A percentile compares a stretch with the other conserved stretches of the same genome.
These are phyloP conservation scores for Neurospora sublineolata DNA, from an alignment of 495 filamentous ascomycete species.

Conservation along the genomic window DNA sequence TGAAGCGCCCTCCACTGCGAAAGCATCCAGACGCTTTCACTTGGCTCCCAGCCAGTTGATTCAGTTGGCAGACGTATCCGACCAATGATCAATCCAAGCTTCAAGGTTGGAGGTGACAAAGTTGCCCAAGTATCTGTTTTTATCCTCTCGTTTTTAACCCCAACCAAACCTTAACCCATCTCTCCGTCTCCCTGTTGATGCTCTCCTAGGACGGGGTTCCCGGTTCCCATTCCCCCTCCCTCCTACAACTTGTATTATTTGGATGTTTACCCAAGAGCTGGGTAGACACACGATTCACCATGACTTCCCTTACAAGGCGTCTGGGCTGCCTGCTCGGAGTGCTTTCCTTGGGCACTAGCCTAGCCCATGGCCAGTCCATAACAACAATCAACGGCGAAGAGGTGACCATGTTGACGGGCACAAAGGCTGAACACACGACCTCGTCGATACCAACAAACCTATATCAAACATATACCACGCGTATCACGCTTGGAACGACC, in stretches of 20 bases:
- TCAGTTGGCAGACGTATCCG: not conserved
- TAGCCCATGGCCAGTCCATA: conserved; percentile 2
- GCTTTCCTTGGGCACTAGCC: not conserved
- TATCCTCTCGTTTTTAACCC: not conserved
- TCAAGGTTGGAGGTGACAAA: not conserved
- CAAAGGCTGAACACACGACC: conserved; percentile 15
- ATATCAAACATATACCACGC: conserved; percentile 27
- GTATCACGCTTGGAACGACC: conserved; percentile 24
- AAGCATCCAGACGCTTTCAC: not conserved
- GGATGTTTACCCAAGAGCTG: not conserved
- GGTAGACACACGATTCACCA: not conserved
- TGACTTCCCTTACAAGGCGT: not conserved
- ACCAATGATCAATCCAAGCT: not conserved
- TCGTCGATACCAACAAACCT: conserved; percentile 22
- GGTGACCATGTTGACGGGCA: conserved; percentile 29
- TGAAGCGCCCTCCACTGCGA: not conserved
- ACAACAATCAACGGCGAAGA: conserved; percentile 4
- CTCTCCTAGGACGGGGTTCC: not conserved
- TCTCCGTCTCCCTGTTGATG: not conserved
- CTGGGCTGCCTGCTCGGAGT: not conserved
- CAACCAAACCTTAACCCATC: not conserved
- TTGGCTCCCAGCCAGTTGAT: not conserved
- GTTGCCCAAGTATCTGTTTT: too few relatives aligned
- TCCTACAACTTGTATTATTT: not conserved
- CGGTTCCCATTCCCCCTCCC: not conserved